Evolutionary conservation across 1,284 basidiomycete species (phyloP), one percentile per base, ranked within the genome.

Genomic region (Peniophora sp.): DNA sequence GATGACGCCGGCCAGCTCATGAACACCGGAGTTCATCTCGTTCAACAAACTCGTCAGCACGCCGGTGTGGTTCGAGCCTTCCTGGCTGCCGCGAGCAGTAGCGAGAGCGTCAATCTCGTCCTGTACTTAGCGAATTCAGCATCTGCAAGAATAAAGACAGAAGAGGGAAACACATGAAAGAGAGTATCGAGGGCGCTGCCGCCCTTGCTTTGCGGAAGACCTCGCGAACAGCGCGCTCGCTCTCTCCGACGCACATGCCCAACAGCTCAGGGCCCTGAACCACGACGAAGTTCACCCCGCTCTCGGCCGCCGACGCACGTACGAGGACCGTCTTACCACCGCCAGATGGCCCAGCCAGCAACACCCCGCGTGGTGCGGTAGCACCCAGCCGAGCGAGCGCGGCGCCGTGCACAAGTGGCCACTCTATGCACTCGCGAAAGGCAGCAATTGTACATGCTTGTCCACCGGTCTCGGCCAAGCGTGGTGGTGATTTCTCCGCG

Each of bases 171-270:
- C n/a, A n/a, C n/a, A n/a, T n/a, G 71, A 99, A 99, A 88, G 99
- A 99, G 94, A 99, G 97, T 58, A 99, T 94, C 69, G 96, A 98
- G 42, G 97, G 97, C 8, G 96, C 95, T 3, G 97, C 97, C 20
- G 96, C 96, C 61, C 97, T 92, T 49, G 97, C 96, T 74, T 99
- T 98, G 81, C 99, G 96, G 70, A 99, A 99, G 54, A 99, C 93
- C 61, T 99, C 97, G 60, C 97, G 92, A 49, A 99, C 97, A 64
- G 98, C 98, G 58, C 96, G 96, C 72, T 99, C 97, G 5, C 94
- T 97, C 76, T 99, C 97, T 83, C 97, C 97, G 71, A 99, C 99
- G 96, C 96, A 99, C 97, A 99, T 99, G 11, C 95, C 99, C 37
- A 95, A 81, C 17, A 98, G 78, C 72, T 98, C 95, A 58, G 95